Evolutionary conservation across 768 basidiomycete species (phyloP).

Genomic region (Aureoboletus auriporus): DNA sequence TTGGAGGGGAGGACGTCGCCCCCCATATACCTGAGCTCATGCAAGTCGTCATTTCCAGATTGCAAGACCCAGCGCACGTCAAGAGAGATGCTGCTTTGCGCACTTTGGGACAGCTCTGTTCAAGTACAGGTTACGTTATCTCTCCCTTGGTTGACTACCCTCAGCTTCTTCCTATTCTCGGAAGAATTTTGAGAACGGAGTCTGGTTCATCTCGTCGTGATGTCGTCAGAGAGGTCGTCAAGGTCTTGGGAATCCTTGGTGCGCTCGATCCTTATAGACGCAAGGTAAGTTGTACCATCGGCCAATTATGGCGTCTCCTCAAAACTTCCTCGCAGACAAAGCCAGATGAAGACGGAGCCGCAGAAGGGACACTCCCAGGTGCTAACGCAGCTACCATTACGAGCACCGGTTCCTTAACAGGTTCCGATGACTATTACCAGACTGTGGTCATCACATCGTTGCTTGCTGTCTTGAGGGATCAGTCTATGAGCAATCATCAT

Average conservation of each 20-base stretch:
- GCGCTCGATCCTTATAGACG: conserved; percentile 94
- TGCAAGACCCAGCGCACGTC: conserved; percentile 83
- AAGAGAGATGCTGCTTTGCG: conserved; percentile 94
- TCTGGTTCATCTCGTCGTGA: conserved; percentile 72
- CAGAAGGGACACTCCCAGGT: conserved; percentile 55
- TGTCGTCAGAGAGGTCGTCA: conserved; percentile 90
- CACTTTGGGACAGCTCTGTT: conserved; percentile 92
- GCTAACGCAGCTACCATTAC: conserved; percentile 68
- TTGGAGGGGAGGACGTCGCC: conserved; percentile 88
- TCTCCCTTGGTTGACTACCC: conserved; percentile 88
- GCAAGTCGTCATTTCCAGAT: conserved; percentile 81
- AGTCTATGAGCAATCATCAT: conserved; percentile 80
- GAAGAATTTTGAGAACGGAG: conserved; percentile 83
- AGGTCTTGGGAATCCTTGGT: conserved; percentile 93
- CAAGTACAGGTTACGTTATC: conserved; percentile 94
- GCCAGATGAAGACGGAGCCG: conserved; percentile 59
- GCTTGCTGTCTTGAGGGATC: conserved; percentile 83
- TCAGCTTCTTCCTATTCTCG: conserved; percentile 80
- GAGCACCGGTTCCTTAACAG: conserved; percentile 54
- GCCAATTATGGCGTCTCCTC: neutral
- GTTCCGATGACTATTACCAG: conserved; percentile 95
- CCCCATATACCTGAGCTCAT: conserved; percentile 84
- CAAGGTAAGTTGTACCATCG: conserved; percentile 53
- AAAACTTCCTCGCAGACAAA: conserved; percentile 38
- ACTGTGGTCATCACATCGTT: conserved; percentile 90